These are phyloP conservation scores for Sporisorium exsertum DNA, from an alignment of 1,284 basidiomycete species.

Conservation along the genomic window DNA sequence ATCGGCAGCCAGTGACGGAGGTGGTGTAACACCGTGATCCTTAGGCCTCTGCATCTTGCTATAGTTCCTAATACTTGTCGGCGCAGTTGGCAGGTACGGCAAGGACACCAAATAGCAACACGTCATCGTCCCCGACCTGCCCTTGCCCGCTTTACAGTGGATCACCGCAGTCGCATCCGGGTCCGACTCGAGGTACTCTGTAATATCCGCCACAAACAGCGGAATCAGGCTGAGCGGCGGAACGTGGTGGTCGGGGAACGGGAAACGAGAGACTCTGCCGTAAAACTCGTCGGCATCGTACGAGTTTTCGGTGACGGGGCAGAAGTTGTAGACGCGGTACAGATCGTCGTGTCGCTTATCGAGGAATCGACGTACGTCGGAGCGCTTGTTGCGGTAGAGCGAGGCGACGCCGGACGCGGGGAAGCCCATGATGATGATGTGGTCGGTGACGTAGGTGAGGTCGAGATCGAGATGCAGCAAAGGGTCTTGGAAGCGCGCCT, in stretches of 20 bases:
- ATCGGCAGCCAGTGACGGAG: conserved; percentile 6
- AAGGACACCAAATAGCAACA: conserved; percentile 58
- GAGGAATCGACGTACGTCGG: conserved; percentile 82
- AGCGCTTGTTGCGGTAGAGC: conserved; percentile 82
- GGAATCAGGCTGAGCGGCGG: conserved; percentile 85
- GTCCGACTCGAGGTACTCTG: conserved; percentile 79
- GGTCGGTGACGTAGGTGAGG: conserved; percentile 79
- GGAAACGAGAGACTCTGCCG: conserved; percentile 80
- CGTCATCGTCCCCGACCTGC: conserved; percentile 61
- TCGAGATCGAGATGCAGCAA: conserved; percentile 81
- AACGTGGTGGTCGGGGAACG: conserved; percentile 81
- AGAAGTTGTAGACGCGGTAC: conserved; percentile 87
- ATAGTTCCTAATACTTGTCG: conserved; percentile 47
- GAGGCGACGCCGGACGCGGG: conserved; percentile 84
- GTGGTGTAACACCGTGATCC: not conserved
- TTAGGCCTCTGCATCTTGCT: conserved; percentile 39
- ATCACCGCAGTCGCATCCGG: conserved; percentile 81
- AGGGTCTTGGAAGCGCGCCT: conserved; percentile 81
- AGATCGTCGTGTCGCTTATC: conserved; percentile 79
- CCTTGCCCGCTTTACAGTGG: conserved; percentile 79
- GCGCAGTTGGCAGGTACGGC: conserved; percentile 52
- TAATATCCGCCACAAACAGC: conserved; percentile 81
- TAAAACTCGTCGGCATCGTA: conserved; percentile 72
- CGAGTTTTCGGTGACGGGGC: conserved; percentile 70
- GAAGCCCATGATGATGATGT: conserved; percentile 84